Conservation (phyloP, 805 yeast species). For the Metschnikowia koreensis region DNA sequence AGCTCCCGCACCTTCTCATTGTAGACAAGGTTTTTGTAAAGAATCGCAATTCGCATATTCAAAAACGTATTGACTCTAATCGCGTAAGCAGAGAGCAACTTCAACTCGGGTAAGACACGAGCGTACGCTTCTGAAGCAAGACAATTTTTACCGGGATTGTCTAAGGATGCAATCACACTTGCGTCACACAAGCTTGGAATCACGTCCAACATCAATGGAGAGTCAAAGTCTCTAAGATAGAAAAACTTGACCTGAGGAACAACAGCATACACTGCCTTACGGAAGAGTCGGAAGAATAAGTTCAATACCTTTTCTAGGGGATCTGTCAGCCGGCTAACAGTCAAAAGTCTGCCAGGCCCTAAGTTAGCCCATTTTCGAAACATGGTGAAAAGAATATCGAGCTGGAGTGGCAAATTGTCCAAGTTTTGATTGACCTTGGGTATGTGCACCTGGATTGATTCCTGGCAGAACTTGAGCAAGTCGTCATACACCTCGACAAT, state of each 20-base stretch:
- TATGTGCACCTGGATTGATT: constrained; percentile 25
- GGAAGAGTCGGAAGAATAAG: constrained; percentile 32
- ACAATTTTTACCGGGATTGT: constrained; percentile 14
- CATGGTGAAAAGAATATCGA: constrained; percentile 34
- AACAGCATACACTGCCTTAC: constrained; percentile 33
- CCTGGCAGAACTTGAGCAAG: constrained; percentile 24
- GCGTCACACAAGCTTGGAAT: constrained; percentile 24
- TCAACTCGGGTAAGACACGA: constrained; percentile 17
- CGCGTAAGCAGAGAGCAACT: constrained; percentile 27
- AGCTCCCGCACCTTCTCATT: constrained; percentile 20
- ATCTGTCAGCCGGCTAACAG: constrained; percentile 22
- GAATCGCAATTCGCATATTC: constrained; percentile 25
- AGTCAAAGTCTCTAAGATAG: constrained; percentile 39
- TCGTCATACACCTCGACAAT: constrained; percentile 24
- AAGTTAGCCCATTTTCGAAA: constrained; percentile 35
- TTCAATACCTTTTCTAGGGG: constrained; percentile 34
- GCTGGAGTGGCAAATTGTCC: constrained; percentile 28
- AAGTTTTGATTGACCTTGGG: constrained; percentile 27
- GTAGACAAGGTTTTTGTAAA: constrained; percentile 31
- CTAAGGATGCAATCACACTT: constrained; percentile 25
- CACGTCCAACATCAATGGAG: constrained; percentile 40
- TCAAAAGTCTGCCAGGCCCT: constrained; percentile 30
- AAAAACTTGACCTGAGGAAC: constrained; percentile 42
- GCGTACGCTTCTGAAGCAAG: constrained; percentile 17
- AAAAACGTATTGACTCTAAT: constrained; percentile 32